phyloP scores from a whole-genome alignment of 2,329 filamentous ascomycete genomes.

The Alternaria sp. region DNA sequence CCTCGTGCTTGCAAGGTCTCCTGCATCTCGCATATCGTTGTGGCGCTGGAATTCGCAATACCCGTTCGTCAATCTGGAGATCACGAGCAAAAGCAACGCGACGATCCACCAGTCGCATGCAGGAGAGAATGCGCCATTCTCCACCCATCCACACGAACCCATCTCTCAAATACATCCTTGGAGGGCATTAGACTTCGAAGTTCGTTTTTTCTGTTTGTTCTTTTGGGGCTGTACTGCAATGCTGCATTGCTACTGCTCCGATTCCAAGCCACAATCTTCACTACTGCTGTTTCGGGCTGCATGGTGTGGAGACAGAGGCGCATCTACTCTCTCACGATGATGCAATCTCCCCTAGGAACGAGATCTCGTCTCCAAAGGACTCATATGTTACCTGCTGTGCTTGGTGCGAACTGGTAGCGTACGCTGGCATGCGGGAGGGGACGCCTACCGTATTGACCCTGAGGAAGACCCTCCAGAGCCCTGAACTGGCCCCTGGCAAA shows the following conservation, averaged over 20 bases:
- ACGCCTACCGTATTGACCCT: neutral
- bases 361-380: neutral
- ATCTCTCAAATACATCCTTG: neutral
- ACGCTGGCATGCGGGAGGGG: neutral
- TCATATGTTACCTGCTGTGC: neutral
- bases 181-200: neutral
- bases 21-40: neutral
- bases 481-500: neutral
- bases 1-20: neutral
- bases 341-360: neutral
- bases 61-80: constrained; percentile 4
- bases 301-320: neutral
- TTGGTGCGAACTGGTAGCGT: neutral
- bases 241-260: neutral
- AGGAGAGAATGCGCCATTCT: neutral
- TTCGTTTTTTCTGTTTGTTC: neutral
- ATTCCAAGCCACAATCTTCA: neutral
- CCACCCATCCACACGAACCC: neutral
- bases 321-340: neutral
- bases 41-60: neutral
- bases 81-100: constrained; percentile 10
- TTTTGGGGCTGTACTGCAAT: neutral
- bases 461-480: neutral
- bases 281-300: neutral
- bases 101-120: neutral